These are phyloP conservation scores for Kalmusia sp. DNA, from an alignment of 2,329 filamentous ascomycete species.

Conservation along the genomic window DNA sequence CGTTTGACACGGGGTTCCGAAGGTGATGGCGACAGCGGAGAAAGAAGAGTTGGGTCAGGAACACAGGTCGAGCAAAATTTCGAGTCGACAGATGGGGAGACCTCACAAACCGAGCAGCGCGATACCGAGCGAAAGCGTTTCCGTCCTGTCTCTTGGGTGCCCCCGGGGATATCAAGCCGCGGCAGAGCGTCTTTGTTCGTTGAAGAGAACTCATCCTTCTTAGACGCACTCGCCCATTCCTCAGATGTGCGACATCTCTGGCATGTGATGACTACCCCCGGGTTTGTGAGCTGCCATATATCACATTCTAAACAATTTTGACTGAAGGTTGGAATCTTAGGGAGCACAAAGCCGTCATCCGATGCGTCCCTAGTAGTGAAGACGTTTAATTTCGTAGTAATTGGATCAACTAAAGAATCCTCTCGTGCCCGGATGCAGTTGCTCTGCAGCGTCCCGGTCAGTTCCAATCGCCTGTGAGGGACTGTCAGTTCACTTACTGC, in stretches of 20 bases:
- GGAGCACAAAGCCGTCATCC: conserved; percentile 15
- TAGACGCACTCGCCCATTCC: conserved; percentile 4
- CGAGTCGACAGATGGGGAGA: conserved; percentile 23
- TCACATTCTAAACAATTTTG: conserved; percentile 30
- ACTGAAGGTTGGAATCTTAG: conserved; percentile 11
- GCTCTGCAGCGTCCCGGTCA: neutral
- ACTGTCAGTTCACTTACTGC: conserved; percentile 7
- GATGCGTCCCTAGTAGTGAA: conserved; percentile 24
- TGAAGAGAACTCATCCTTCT: neutral
- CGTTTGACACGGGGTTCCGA: conserved; percentile 26
- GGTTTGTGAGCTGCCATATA: conserved; percentile 31
- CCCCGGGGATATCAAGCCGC: conserved; percentile 16
- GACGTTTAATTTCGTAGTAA: conserved; percentile 28
- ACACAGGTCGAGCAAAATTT: conserved; percentile 23
- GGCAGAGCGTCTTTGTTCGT: conserved; percentile 14
- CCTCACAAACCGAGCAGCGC: conserved; percentile 34
- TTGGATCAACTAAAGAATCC: conserved; percentile 22
- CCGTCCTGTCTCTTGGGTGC: neutral
- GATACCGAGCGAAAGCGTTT: neutral
- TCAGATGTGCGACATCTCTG: conserved; percentile 24
- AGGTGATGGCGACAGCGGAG: conserved; percentile 15
- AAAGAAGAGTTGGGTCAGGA: conserved; percentile 12
- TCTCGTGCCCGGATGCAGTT: conserved; percentile 13
- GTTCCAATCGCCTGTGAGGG: neutral
- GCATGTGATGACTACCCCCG: conserved; percentile 28